Base-by-base conservation (phyloP, 768 basidiomycete species). In the Melanogaster broomeanus region DNA sequence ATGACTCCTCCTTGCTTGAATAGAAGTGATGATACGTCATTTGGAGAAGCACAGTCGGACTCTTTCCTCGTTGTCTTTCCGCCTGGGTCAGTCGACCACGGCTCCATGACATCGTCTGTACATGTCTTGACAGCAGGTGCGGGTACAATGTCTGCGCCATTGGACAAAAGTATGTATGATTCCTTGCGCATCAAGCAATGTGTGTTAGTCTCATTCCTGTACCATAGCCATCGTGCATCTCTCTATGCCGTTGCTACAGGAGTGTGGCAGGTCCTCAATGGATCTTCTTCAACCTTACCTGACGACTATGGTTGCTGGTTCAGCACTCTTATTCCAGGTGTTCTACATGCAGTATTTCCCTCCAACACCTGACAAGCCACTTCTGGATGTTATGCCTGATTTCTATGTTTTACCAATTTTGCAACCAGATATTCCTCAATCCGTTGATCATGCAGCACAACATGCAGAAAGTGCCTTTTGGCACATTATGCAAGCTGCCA, bases 61-160 rank as follows among this genome's bases (percentile, higher is more conserved):
- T 85, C 88, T 15, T 80, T 77, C 2, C 65, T 93, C 13, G 63
- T 93, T 6, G 77, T 93, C 5, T 91, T 93, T 56, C 88, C 92
- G 0, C 93, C 92, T 1, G 73, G 72, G 1, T 79, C 83, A 0
- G 61, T 89, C 8, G 47, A 65, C 2, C 65, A 54, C 35, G 80
- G 75, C 24, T 84, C 84, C 19, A 72, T 75, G 3, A 67, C 67
- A 5, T 72, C 72, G 2, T 72, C 83, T 4, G 85, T 81, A 3
- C 85, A 83, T 42, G 82, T 77, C 2, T 67, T 94, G 30, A 72
- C 88, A 19, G 81, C 83, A 1, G 93, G 92, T 3, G 82, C 86
- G 61, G 85, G 82, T 9, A 85, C 85, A 13, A 73, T 91, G 72
- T 84, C 87, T 5, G 77, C 88, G 19, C 93, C 93, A 0, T 72